Conservation (phyloP, 2,329 filamentous ascomycete species). For the Fusarium sp. region DNA sequence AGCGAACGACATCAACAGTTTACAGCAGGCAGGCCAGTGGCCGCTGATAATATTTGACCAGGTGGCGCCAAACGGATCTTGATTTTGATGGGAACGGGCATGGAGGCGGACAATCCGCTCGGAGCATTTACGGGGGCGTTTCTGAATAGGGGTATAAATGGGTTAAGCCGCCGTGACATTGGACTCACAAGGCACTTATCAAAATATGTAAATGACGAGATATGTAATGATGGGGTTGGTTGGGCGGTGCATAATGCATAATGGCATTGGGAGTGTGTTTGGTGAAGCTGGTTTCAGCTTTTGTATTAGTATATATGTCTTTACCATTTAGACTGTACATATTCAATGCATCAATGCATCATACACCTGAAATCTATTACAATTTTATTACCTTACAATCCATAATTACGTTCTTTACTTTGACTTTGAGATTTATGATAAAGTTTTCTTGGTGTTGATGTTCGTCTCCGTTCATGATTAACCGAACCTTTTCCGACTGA, state of each 20-base stretch:
- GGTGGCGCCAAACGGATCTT: constrained; percentile 44
- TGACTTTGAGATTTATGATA: not conserved
- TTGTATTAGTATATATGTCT: constrained; percentile 17
- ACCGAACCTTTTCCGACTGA: constrained; percentile 48
- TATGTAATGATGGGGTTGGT: constrained; percentile 31
- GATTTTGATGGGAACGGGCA: constrained; percentile 28
- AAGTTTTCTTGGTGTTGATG: constrained; percentile 3
- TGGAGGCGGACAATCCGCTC: constrained; percentile 13
- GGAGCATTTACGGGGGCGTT: constrained; percentile 42
- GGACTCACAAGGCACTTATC: constrained; percentile 13
- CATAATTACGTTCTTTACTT: not conserved
- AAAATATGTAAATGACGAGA: constrained; percentile 18
- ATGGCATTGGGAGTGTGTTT: constrained; percentile 6
- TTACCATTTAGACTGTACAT: constrained; percentile 38
- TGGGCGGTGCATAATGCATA: constrained; percentile 16
- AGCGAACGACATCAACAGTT: constrained; percentile 48
- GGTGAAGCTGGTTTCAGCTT: constrained; percentile 8
- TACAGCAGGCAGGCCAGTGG: constrained; percentile 51
- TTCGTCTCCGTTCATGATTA: constrained; percentile 10
- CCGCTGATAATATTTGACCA: constrained; percentile 53
- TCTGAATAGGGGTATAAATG: constrained; percentile 16
- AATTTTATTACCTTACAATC: not conserved
- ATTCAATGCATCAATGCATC: constrained; percentile 19
- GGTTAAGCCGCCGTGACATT: constrained; percentile 12
- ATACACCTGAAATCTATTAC: not conserved